These are phyloP conservation scores for Xylaria sp. DNA, from an alignment of 2,329 filamentous ascomycete species.

Conservation along the genomic window DNA sequence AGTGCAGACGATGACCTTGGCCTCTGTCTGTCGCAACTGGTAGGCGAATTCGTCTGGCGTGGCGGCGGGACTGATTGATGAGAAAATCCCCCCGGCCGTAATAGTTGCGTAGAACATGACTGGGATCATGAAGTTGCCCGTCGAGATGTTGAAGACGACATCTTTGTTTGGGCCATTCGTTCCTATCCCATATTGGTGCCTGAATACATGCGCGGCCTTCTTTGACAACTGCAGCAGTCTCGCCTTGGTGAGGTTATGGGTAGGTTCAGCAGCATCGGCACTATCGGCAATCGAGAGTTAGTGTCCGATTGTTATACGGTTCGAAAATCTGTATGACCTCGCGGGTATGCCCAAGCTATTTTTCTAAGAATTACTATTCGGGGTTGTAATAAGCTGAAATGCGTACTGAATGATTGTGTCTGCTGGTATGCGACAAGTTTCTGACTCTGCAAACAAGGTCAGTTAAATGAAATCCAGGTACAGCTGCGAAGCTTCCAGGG, in stretches of 20 bases:
- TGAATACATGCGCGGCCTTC: constrained; percentile 65
- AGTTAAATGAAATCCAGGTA: constrained; percentile 6
- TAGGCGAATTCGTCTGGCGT: constrained; percentile 45
- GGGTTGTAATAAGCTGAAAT: background rate
- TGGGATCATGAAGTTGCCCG: constrained; percentile 45
- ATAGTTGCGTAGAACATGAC: constrained; percentile 44
- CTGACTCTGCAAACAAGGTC: constrained; percentile 50
- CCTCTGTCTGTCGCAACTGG: constrained; percentile 54
- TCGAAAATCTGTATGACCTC: background rate
- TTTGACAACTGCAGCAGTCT: constrained; percentile 60
- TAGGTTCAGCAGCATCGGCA: constrained; percentile 66
- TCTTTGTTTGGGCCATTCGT: constrained; percentile 39
- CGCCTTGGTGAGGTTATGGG: constrained; percentile 64
- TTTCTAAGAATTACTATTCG: too few species aligned
- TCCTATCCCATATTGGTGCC: constrained; percentile 49
- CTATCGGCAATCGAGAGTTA: constrained; percentile 18
- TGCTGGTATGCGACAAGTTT: constrained; percentile 52
- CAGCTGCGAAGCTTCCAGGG: background rate
- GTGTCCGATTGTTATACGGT: background rate
- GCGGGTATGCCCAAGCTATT: background rate
- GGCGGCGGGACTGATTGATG: constrained; percentile 42
- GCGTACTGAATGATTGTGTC: constrained; percentile 62
- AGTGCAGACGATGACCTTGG: constrained; percentile 58
- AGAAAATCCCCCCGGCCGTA: constrained; percentile 44
- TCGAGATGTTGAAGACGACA: constrained; percentile 44